Evolutionary conservation across 1,284 basidiomycete genomes (phyloP).

Genomic region (Austroboletus novae-zelandiae): DNA sequence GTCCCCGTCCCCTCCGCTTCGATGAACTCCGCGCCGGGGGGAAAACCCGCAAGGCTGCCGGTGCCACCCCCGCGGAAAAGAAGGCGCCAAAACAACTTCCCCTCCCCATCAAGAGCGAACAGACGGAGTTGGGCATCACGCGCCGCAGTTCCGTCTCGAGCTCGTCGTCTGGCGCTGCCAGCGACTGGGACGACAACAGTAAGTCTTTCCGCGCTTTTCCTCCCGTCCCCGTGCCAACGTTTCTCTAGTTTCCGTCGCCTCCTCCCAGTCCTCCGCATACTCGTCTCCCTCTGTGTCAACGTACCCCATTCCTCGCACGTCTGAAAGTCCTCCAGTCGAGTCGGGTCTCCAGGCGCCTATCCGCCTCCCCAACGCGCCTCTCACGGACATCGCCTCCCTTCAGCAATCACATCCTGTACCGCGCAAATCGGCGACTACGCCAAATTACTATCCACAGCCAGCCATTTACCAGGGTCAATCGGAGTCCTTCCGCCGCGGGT

Average conservation of each 20-base stretch:
- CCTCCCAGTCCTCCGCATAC: slow-evolving; percentile 55
- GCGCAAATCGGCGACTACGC: slow-evolving; percentile 30
- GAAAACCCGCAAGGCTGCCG: slow-evolving; percentile 67
- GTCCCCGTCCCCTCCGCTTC: slow-evolving; percentile 76
- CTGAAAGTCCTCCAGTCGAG: slow-evolving; percentile 56
- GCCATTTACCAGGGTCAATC: slow-evolving; percentile 29
- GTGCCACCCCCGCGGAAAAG: slow-evolving; percentile 34
- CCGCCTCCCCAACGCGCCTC: slow-evolving; percentile 65
- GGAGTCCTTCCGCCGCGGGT: slow-evolving; percentile 28
- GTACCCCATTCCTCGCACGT: slow-evolving; percentile 59
- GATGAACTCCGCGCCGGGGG: slow-evolving; percentile 80
- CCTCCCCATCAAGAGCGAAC: slow-evolving; percentile 62
- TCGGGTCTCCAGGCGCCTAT: slow-evolving; percentile 49
- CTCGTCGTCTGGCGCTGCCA: slow-evolving; percentile 53
- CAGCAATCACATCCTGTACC: slow-evolving; percentile 31
- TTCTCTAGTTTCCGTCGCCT: slow-evolving; percentile 60
- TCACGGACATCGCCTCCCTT: slow-evolving; percentile 60
- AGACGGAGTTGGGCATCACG: slow-evolving; percentile 48
- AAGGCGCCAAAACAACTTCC: slow-evolving; percentile 35
- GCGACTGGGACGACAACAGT: slow-evolving; percentile 78
- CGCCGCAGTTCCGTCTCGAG: slow-evolving; percentile 61
- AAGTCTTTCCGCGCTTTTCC: slow-evolving; percentile 22
- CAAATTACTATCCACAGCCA: slow-evolving; percentile 31
- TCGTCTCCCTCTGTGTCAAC: slow-evolving; percentile 56
- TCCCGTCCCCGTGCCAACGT: not conserved